Base-by-base conservation (phyloP, 768 basidiomycete species). In the Lactarius vividus region DNA sequence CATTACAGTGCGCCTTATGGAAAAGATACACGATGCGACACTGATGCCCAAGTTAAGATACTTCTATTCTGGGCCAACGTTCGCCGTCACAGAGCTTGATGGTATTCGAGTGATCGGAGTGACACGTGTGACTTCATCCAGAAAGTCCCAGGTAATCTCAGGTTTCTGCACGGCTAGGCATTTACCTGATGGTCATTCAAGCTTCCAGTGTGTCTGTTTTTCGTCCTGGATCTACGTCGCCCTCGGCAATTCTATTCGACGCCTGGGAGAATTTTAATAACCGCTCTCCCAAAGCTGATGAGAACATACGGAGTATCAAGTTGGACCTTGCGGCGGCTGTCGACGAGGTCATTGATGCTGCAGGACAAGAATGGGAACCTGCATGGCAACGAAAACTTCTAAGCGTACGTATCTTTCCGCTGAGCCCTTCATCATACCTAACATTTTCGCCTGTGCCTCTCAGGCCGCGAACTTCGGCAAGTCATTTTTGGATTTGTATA, bases 381-480 rank as follows among this genome's bases (percentile, higher is more conserved):
- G 80, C 85, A 71, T 96, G 93, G 93, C 96, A 97, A 73, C 86
- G 90, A 59, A 84, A 84, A 42, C 82, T 98, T 56, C 81, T 98
- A 23, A 92, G 87, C 74, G 95, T 94, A 67, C 70, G 83, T 73
- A 1, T 44, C 65, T 29, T 57, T 26, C 23, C 29, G 37, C 29
- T 55, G 28, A 31, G 4, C 10, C 18, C 6, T 16, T 40, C 60
- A 10, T 18, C 23, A 56, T 65, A 42, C 40, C 65, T 46, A 26
- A 57, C 23, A 35, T n/a, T 40, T 40, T 37, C 54, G 20, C 23
- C 29, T 68, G 0, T 53, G n/a, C 4, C 9, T 29, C 40, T 8
- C 70, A 96, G 92, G 94, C 96, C n/a, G 96, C 96, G 9, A 95
- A 95, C 74, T 98, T 96, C 72, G 97, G 96, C 1, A 85, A 94